These are phyloP conservation scores for Tylopilus subfusipes DNA, from an alignment of 768 basidiomycete genomes.

Conservation along the genomic window DNA sequence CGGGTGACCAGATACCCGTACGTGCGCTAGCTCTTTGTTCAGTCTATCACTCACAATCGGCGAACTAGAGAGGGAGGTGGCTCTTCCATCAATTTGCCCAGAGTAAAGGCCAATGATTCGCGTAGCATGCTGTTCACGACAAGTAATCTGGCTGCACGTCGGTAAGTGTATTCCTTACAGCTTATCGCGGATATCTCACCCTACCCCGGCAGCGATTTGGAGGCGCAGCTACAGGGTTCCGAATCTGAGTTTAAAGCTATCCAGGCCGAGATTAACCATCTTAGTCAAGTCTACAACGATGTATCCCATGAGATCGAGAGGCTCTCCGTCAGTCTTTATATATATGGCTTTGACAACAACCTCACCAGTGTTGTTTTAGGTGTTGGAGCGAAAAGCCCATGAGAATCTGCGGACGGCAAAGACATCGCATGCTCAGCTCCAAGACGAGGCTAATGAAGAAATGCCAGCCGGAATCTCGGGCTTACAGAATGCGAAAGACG, in stretches of 20 bases:
- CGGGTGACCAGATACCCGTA: conserved; percentile 63
- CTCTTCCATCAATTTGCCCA: conserved; percentile 41
- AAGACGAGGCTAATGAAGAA: conserved; percentile 65
- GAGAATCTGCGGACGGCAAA: conserved; percentile 35
- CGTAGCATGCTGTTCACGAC: conserved; percentile 51
- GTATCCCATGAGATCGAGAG: conserved; percentile 29
- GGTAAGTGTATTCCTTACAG: conserved; percentile 33
- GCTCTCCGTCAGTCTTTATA: conserved; percentile 33
- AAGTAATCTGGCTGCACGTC: conserved; percentile 47
- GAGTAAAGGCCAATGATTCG: conserved; percentile 32
- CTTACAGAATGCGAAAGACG: conserved; percentile 52
- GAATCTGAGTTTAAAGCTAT: conserved; percentile 38
- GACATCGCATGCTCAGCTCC: conserved; percentile 37
- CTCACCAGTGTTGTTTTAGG: conserved; percentile 11
- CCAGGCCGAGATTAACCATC: conserved; percentile 24
- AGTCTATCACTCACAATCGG: not conserved
- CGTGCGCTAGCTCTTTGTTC: conserved; percentile 22
- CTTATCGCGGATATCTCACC: not conserved
- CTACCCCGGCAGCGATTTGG: conserved; percentile 41
- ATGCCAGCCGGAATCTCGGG: conserved; percentile 60
- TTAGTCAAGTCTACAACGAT: conserved; percentile 29
- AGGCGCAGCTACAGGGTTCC: conserved; percentile 35
- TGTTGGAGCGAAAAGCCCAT: conserved; percentile 17
- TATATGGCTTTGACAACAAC: not conserved
- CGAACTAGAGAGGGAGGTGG: conserved; percentile 63